These are phyloP conservation scores for Dactylella cylindrospora DNA, from an alignment of 2,329 filamentous ascomycete species.

Conservation along the genomic window DNA sequence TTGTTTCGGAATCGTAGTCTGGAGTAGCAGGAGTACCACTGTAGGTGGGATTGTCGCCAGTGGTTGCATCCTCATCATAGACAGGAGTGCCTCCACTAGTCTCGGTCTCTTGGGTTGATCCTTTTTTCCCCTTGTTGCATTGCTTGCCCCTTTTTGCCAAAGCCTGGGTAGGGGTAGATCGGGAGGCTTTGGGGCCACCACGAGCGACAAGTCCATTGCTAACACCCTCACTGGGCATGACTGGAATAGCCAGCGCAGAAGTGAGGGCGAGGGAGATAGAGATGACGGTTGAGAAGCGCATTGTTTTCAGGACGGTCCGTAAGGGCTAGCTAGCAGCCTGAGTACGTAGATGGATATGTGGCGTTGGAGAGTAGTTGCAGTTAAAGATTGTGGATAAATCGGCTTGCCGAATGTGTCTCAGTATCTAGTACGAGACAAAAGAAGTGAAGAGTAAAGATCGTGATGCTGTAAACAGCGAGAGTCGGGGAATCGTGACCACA, in stretches of 20 bases:
- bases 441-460: too few species aligned
- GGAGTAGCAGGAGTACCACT: not conserved
- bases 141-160: slow-evolving; percentile 7
- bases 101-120: too few species aligned
- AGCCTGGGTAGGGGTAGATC: not conserved
- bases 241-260: slow-evolving; percentile 12
- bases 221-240: slow-evolving; percentile 23
- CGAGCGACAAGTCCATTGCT: slow-evolving; percentile 12
- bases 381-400: not conserved
- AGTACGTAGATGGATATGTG: not conserved
- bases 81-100: too few species aligned
- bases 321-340: not conserved
- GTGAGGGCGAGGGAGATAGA: slow-evolving; percentile 7
- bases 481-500: slow-evolving; percentile 12
- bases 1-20: not conserved
- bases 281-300: slow-evolving; percentile 27
- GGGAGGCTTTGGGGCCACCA: slow-evolving; percentile 19
- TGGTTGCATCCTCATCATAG: slow-evolving; percentile 9
- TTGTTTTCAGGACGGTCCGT: not conserved
- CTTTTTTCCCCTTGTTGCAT: slow-evolving; percentile 26
- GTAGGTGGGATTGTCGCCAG: not conserved
- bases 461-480: too few species aligned
- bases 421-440: not conserved
- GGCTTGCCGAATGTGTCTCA: not conserved
- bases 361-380: not conserved